phyloP scores from a whole-genome alignment of 140 eudicot species.

The Senecio squalidus region DNA sequence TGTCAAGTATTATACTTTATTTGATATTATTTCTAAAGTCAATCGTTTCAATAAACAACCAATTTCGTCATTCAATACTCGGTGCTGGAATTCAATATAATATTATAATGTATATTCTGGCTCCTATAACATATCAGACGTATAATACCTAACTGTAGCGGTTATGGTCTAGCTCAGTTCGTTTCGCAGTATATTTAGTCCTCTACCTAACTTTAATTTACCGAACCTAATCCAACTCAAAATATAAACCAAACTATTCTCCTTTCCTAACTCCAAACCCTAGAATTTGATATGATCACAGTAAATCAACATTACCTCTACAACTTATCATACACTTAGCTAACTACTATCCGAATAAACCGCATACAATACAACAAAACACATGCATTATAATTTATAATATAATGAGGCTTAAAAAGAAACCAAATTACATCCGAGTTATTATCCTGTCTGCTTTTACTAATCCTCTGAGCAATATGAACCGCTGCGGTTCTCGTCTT shows the following conservation, averaged over 20 bases:
- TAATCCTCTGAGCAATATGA: conserved; percentile 56
- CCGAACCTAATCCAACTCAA: not conserved
- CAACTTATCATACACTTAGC: conserved; percentile 4
- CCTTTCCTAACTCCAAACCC: conserved; percentile 4
- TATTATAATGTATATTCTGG: too few species aligned
- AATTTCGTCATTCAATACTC: too few species aligned
- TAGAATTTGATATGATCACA: conserved; percentile 3
- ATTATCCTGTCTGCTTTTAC: conserved; percentile 41
- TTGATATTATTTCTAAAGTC: too few species aligned
- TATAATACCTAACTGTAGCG: not conserved
- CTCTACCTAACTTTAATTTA: not conserved
- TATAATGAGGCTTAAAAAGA: not conserved
- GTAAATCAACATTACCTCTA: not conserved
- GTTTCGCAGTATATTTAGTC: too few species aligned
- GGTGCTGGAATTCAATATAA: not conserved
- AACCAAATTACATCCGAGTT: conserved; percentile 31
- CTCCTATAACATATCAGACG: not conserved
- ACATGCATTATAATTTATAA: not conserved
- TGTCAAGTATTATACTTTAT: too few species aligned
- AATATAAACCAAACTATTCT: not conserved
- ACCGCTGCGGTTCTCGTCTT: conserved; percentile 65
- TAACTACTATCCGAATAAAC: not conserved
- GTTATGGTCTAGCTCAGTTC: too few species aligned
- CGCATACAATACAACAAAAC: not conserved
- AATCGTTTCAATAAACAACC: too few species aligned